Evolutionary conservation across 306 rosid species (phyloP), one percentile per base, ranked within the genome.

Genomic region (Arachis hypogaea): DNA sequence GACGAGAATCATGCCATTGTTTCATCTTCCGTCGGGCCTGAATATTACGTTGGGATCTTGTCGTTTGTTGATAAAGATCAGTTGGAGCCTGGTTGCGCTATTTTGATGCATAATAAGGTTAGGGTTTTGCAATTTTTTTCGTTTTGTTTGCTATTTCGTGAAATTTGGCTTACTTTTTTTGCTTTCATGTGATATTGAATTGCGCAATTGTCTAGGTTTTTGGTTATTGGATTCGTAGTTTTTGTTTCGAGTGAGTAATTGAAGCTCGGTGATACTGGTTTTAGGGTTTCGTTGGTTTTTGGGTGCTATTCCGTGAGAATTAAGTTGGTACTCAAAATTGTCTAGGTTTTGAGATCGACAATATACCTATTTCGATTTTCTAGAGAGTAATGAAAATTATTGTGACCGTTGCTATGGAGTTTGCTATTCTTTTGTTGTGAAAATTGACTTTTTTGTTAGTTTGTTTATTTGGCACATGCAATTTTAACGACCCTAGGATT

Each of bases 11-110:
- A 94, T 45, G 99, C 99, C 1, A 94, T 92, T 28, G 99, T 94
- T 57, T 94, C 99, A 5, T 92, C 97, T 0, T 92, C 99, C 4
- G 99, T 94, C 4, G 97, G 99, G 8, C 99, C 97, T 0, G 99
- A 94, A 84, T 94, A 94, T 36, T 94, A 94, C 43, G 99, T 94
- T 3, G 96, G 99, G 6, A 94, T 94, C 38, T 67, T 94, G 80
- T 94, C 99, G 6, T 92, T 94, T 54, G 99, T 94, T 7, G 99
- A 94, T 68, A 94, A 94, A 89, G 99, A 94, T 73, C 99, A 94
- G 69, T 81, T 94, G 16, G 99, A 94, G 82, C 99, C 99, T 75
- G 97, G 99, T 8, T 94, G 97, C 69, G 93, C 99, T 3, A 94
- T 94, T 81, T 77, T 94, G 89, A 94, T 94, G 99, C 99, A 94